phyloP scores from a whole-genome alignment of 306 rosid genomes.

The Fagus sylvatica region DNA sequence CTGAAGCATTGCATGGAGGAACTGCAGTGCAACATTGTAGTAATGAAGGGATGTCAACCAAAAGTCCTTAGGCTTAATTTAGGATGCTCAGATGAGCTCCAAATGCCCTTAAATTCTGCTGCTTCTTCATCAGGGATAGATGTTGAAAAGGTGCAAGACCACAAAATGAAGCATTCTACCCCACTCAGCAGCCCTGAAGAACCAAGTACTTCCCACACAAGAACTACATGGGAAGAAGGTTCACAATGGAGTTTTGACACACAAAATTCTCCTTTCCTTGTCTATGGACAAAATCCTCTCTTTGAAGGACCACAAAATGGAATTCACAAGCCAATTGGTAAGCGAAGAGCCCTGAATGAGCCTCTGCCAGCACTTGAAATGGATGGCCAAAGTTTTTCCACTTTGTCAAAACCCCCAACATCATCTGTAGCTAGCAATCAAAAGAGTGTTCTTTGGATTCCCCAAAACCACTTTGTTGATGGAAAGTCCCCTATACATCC shows the following conservation, averaged over 20 bases:
- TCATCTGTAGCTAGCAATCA: conserved; percentile 42
- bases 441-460: conserved; percentile 51
- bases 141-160: conserved; percentile 45
- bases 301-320: conserved; percentile 47
- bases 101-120: conserved; percentile 80
- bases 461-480: conserved; percentile 50
- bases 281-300: conserved; percentile 84
- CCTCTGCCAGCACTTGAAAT: conserved; percentile 44
- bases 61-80: conserved; percentile 84
- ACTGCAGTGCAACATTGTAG: conserved; percentile 80
- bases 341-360: conserved; percentile 37
- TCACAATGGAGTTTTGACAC: conserved; percentile 64
- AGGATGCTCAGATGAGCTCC: conserved; percentile 64
- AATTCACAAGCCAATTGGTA: conserved; percentile 33
- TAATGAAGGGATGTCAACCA: conserved; percentile 76
- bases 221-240: conserved; percentile 54
- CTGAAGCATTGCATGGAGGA: conserved; percentile 83
- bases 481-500: conserved; percentile 41
- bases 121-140: conserved; percentile 63
- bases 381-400: conserved; percentile 46
- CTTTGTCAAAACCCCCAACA: conserved; percentile 35
- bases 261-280: conserved; percentile 57
- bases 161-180: conserved; percentile 74
- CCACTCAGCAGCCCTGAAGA: conserved; percentile 89
- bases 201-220: conserved; percentile 55